phyloP scores from a whole-genome alignment of 2,329 filamentous ascomycete species.

The Diplocarpon rosae region DNA sequence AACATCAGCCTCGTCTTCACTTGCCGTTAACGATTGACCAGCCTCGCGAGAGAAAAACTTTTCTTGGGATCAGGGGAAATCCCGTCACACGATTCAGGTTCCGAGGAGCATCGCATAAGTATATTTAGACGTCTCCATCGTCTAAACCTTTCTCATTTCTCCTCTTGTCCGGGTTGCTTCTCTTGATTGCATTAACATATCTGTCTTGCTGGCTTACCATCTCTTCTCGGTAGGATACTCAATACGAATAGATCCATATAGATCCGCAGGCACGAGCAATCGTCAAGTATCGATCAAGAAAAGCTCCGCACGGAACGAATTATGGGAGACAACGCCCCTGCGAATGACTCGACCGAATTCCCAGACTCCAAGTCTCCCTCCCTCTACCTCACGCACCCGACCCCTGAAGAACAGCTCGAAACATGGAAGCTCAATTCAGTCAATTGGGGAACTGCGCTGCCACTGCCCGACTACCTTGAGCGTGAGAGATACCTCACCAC shows the following conservation, averaged over 20 bases:
- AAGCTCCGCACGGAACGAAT: conserved; percentile 5
- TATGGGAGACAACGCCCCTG: conserved; percentile 13
- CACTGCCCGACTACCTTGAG: conserved; percentile 42
- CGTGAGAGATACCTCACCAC: conserved; percentile 48
- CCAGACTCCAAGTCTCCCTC: conserved; percentile 23
- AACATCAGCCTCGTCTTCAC: conserved; percentile 1
- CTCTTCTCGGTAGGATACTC: too few species aligned
- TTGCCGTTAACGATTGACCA: conserved; percentile 3
- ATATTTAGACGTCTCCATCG: too few species aligned
- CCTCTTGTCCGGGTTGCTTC: too few species aligned
- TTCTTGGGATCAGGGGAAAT: neutral
- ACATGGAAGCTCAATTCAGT: conserved; percentile 46
- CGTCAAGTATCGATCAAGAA: too few species aligned
- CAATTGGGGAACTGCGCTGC: conserved; percentile 49
- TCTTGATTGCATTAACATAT: too few species aligned
- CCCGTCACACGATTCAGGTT: neutral
- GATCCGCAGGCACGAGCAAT: too few species aligned
- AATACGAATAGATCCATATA: too few species aligned
- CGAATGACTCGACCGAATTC: conserved; percentile 8
- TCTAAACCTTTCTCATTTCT: too few species aligned
- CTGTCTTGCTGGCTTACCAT: too few species aligned
- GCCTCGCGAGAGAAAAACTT: conserved; percentile 9
- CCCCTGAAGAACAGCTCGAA: conserved; percentile 38
- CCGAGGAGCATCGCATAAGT: too few species aligned
- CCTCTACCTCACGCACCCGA: conserved; percentile 45